Evolutionary conservation across 2,329 filamentous ascomycete genomes (phyloP), one percentile per base, ranked within the genome.

Genomic region (Colletotrichum eremochloae): DNA sequence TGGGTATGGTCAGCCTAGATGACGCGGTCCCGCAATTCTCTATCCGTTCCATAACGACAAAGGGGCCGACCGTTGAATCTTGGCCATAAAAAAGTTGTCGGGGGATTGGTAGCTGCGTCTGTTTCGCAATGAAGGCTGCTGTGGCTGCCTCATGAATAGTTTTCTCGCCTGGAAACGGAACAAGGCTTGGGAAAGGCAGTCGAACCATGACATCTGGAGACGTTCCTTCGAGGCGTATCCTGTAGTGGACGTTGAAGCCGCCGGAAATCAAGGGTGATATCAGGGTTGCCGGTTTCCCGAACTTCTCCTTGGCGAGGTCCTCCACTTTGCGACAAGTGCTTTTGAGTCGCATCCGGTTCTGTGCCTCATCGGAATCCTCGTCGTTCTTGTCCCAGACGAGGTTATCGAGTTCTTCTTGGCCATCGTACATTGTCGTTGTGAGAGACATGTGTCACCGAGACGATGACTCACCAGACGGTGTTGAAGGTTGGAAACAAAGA

Each of bases 31-130:
- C 74, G 14, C 76, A 52, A 56, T 78, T 75, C 3, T 78, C 74
- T 12, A 78, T 56, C 46, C 71, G 76, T 0, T 79, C 63, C 67
- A 80, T 78, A 11, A 81, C 76, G 1, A 79, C 72, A 46, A 79
- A 81, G 0, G 78, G 78, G 0, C 79, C 78, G 7, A 80, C 58
- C 0, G 18, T 62, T 5, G 77, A 60, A 29, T 78, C 76, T 1
- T 76, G 50, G 1, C 74, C 77, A 36, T 73, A 76, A 18, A n/a
- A 55, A 0, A 74, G 15, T 9, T 55, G 52, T 5, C 29, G 42
- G 1, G 75, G 71, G 1, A 76, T 44, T 1, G 56, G 70, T 0
- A 78, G 9, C 0, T n/a, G 1, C 0, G 65, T 77, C 0, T 72
- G 11, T 11, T 64, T n/a, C 6, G 52, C 46, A 8, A 76, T 36